Base-by-base conservation (phyloP, 1,284 basidiomycete species). In the Rhizoctonia solani region DNA sequence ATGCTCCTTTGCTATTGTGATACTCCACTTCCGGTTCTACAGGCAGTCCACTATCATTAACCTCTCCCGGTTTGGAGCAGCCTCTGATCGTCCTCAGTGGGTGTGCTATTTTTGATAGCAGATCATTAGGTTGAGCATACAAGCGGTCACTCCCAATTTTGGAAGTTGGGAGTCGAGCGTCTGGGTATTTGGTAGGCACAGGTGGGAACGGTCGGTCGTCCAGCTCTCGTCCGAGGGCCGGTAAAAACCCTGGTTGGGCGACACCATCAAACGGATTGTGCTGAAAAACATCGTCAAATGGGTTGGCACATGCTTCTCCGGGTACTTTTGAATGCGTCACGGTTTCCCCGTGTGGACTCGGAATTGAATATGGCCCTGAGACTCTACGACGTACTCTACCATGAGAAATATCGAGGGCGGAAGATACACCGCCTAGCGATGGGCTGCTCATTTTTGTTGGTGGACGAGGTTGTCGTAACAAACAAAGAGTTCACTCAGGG, bases 361-460 rank as follows among this genome's bases (percentile, higher is more conserved):
- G 37, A 41, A 32, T 16, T 30, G 50, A n/a, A 21, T 44, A 39
- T 9, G 61, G 50, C 14, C 61, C 50, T 25, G 61, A 65, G 23
- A 54, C 61, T 53, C 61, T 42, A 2, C 61, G 61, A 41, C 61
- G 61, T 32, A 65, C 61, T 13, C 34, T 27, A 53, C 49, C 42
- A 16, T 53, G 39, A n/a, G 61, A 27, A 13, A 65, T 14, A 30
- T 29, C 37, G 5, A 65, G 37, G 16, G 61, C 61, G 30, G 61
- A 65, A 6, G 61, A 42, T 30, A 39, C n/a, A 25, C 32, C 30
- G 23, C 50, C 50, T 23, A 30, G 25, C 19, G 47, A 29, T 42
- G 59, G 59, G 25, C 59, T 65, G 39, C 34, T 25, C 59, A 65
- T 65, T 42, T 29, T 1, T 49, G 27, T 34, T 11, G 39, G 37